Base-by-base conservation (phyloP, 148 eudicot genomes). In the Rhododendron williamsianum region DNA sequence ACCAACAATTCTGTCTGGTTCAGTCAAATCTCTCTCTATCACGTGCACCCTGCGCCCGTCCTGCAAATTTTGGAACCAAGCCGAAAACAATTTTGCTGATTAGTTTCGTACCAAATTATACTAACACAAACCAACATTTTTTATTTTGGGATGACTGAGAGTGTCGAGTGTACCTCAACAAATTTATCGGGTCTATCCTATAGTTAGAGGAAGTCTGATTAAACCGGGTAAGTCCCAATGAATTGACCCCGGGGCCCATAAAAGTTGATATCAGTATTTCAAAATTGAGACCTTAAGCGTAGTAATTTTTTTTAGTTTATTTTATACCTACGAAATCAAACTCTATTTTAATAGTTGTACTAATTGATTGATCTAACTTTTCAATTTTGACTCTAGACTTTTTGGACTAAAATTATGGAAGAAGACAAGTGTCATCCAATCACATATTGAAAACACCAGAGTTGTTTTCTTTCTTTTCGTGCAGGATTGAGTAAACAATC, bases 1-100 rank as follows among this genome's bases (percentile, higher is more conserved):
- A 72, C 98, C 96, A 76, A 92, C 98, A 45, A 94, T 93, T 60
- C 96, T 90, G 82, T 93, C 92, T 0, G 94, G 98, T 51, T 93
- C 94, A 76, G 71, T 89, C 72, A 94, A 87, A 85, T 93, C 98
- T 85, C 96, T 93, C 87, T 94, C 98, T 74, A 94, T 94, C 76
- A 94, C 94, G 80, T 87, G 98, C 46, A 94, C 96, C 65, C 88
- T 87, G 1, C 98, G 94, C 23, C 98, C 98, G 54, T 94, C 98
- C 98, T 94, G 89, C 85, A 90, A 45, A 67, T 2, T n/a, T n/a
- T 33, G 2, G 43, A 0, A 33, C 7, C 41, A 35, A 12, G 2
- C 13, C 11, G 2, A 48, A n/a, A 18, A n/a, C 30, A 48, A n/a
- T 25, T 36, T 63, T 63, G 46, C 56, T 16, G 6, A 80, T 60